A percentile compares a stretch with the other conserved stretches of the same genome.
These are phyloP conservation scores for Penicillium tannophilum DNA, from an alignment of 495 filamentous ascomycete species.

Conservation along the genomic window DNA sequence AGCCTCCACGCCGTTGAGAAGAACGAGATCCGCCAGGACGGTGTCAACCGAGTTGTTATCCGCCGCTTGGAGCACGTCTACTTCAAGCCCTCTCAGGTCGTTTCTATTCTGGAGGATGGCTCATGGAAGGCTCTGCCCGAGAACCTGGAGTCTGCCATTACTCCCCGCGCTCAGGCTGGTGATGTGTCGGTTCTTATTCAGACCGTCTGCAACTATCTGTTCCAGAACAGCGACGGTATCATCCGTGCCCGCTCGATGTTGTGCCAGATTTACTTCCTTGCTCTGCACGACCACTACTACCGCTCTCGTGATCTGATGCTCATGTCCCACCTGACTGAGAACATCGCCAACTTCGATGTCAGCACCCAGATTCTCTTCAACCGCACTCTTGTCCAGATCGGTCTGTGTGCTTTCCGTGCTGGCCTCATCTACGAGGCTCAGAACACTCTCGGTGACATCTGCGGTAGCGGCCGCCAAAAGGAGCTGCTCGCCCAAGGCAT, in stretches of 20 bases:
- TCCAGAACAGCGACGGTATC: conserved; percentile 89
- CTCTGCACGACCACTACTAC: conserved; percentile 96
- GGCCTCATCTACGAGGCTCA: conserved; percentile 97
- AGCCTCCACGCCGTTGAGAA: conserved; percentile 67
- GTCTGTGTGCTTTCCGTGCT: conserved; percentile 95
- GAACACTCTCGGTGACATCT: conserved; percentile 95
- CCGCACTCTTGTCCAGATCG: conserved; percentile 95
- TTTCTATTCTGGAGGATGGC: conserved; percentile 88
- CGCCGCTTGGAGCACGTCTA: conserved; percentile 94
- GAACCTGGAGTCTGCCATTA: conserved; percentile 74
- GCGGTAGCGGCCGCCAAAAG: conserved; percentile 95
- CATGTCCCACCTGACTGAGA: conserved; percentile 99
- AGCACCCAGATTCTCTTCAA: conserved; percentile 98
- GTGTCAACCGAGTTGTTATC: conserved; percentile 88
- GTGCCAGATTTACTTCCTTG: conserved; percentile 97
- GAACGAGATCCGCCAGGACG: conserved; percentile 76
- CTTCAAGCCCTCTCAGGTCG: conserved; percentile 96
- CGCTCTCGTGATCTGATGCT: conserved; percentile 97
- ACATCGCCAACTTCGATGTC: conserved; percentile 91
- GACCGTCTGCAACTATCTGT: conserved; percentile 91
- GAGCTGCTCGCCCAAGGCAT: conserved; percentile 97
- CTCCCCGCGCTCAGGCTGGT: conserved; percentile 61
- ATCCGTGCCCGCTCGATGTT: conserved; percentile 96
- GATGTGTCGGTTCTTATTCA: conserved; percentile 79
- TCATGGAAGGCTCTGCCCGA: conserved; percentile 83